Base-by-base conservation (phyloP, 164 flowering plant genomes). In the Piper betle region DNA sequence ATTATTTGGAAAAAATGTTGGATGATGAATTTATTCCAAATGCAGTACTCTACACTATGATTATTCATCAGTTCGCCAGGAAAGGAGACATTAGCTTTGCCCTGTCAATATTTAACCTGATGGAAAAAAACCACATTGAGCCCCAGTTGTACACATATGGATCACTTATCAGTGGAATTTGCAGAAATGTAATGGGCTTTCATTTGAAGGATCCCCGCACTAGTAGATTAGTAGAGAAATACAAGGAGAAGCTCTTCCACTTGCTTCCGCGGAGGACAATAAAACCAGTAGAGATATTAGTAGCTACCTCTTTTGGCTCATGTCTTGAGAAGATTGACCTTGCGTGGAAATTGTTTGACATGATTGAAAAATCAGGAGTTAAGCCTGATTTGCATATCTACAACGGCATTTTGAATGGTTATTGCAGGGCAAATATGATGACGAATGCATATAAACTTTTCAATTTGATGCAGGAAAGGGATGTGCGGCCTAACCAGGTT, bases 81-180 rank as follows among this genome's bases (percentile, higher is more conserved):
- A 79, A 69, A 64, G 81, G 86, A 25, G 86, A 80, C 18, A 16
- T 84, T 63, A 69, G 69, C 65, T 76, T 74, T 62, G 85, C 83
- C 55, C 66, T 76, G 55, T 59, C 64, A 55, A 67, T 86, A 59
- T 65, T 71, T 59, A 69, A 74, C 71, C 71, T 79, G 71, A 82
- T 86, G 93, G 72, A 50, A 7, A 71, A 42, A 63, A 79, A 68
- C 69, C 64, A 73, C 37, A 71, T 82, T 55, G 71, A 79, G 39
- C 55, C 17, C 62, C 82, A 81, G 66, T 56, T 73, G 62, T 57
- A 73, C 40, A 66, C 76, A 0, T 75, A 74, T 65, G 75, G 77
- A 39, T 66, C 78, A 13, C 62, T 84, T 69, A 59, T 79, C 20
- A 69, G 77, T 75, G 85, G 83, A 20, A 60, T 81, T 60, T 78